phyloP scores from a whole-genome alignment of 139 green algal species.

The Protoeuglena noctilucae region DNA sequence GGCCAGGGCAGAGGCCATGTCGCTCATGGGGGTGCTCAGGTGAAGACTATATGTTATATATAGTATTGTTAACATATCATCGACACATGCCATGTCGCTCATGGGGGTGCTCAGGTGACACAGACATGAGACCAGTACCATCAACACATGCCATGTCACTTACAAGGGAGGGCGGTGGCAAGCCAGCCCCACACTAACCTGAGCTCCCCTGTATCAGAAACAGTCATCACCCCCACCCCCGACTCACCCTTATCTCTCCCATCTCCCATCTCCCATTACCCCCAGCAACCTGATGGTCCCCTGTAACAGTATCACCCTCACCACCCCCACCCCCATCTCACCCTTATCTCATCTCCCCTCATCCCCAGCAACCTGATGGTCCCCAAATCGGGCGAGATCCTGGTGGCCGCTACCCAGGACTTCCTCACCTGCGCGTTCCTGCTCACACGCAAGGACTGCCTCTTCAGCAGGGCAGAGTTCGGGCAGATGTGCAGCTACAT shows the following conservation, averaged over 20 bases:
- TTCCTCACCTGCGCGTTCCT: slow-evolving; percentile 91
- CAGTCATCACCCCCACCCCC: too few relatives aligned
- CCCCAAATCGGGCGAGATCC: slow-evolving; percentile 92
- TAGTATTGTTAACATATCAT: too few relatives aligned
- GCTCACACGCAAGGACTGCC: slow-evolving; percentile 62
- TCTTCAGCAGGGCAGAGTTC: slow-evolving; percentile 33
- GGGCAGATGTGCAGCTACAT: slow-evolving; percentile 50
- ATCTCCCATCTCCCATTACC: too few relatives aligned
- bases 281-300: too few relatives aligned
- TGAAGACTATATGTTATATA: too few relatives aligned
- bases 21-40: slow-evolving; percentile 75
- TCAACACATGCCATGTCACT: slow-evolving; percentile 72
- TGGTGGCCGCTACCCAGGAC: slow-evolving; percentile 89
- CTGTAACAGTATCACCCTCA: too few relatives aligned
- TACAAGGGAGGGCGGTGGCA: too few relatives aligned
- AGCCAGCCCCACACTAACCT: too few relatives aligned
- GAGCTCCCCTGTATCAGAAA: too few relatives aligned
- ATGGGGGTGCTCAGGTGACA: slow-evolving; percentile 75
- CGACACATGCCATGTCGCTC: slow-evolving; percentile 70
- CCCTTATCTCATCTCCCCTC: slow-evolving; percentile 13
- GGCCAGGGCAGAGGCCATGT: slow-evolving; percentile 71
- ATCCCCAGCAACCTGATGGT: slow-evolving; percentile 92
- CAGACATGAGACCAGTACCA: too few relatives aligned
- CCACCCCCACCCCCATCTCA: too few relatives aligned
- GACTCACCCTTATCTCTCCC: too few relatives aligned